phyloP scores from a whole-genome alignment of 164 flowering plant genomes.

The Umbellularia californica region DNA sequence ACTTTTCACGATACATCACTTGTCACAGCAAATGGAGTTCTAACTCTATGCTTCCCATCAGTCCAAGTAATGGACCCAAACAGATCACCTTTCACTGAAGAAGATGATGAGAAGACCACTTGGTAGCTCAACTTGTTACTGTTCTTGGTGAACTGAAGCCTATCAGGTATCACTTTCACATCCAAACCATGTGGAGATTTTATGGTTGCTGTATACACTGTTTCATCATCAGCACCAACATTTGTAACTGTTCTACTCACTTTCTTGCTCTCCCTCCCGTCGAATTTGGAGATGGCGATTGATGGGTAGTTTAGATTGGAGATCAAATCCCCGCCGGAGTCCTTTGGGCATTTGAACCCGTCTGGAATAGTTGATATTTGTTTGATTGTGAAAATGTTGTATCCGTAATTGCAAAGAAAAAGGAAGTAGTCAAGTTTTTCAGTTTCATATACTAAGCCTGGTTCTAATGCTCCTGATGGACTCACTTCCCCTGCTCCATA shows the following conservation, averaged over 20 bases:
- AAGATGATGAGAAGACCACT: constrained; percentile 38
- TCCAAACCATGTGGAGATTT: constrained; percentile 36
- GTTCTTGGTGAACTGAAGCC: constrained; percentile 40
- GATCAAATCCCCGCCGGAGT: constrained; percentile 35
- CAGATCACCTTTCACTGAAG: constrained; percentile 12
- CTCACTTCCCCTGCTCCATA: constrained; percentile 67
- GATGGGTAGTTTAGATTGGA: constrained; percentile 83
- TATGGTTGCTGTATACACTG: constrained; percentile 37
- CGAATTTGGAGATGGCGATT: constrained; percentile 47
- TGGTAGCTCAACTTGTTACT: constrained; percentile 44
- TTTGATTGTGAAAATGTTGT: constrained; percentile 33
- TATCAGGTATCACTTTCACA: constrained; percentile 50
- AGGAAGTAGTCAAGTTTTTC: constrained; percentile 44
- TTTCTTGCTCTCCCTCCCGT: constrained; percentile 29
- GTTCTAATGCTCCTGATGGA: constrained; percentile 46
- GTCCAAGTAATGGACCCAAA: constrained; percentile 33
- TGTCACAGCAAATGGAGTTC: constrained; percentile 22
- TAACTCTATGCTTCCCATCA: constrained; percentile 28
- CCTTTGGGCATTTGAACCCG: constrained; percentile 46
- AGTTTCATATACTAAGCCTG: constrained; percentile 74
- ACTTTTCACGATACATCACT: constrained; percentile 7
- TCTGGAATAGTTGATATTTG: constrained; percentile 30
- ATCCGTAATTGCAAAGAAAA: constrained; percentile 63
- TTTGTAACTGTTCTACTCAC: constrained; percentile 61
- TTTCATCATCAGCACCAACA: constrained; percentile 40